Conservation (phyloP, 306 rosid species). For the Acacia acuminata region DNA sequence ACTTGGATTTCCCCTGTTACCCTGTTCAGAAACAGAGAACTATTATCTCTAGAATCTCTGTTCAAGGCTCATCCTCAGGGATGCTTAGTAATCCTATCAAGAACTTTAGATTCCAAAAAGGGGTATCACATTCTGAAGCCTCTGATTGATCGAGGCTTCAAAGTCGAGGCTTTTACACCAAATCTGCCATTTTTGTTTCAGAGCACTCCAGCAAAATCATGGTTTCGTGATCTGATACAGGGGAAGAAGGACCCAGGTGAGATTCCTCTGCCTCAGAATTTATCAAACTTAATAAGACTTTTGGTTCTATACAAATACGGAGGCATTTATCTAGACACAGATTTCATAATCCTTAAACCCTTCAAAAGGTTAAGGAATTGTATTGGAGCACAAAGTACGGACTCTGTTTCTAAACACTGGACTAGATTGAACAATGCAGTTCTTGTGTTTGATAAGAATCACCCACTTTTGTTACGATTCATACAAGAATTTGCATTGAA, state of each 20-base stretch:
- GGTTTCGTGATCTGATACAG: constrained; percentile 54
- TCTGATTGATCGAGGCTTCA: constrained; percentile 57
- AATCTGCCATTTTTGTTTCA: constrained; percentile 66
- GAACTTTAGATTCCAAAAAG: constrained; percentile 52
- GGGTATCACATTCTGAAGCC: constrained; percentile 64
- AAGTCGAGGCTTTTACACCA: constrained; percentile 59
- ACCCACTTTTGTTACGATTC: constrained; percentile 74
- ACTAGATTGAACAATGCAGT: constrained; percentile 80
- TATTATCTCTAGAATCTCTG: constrained; percentile 53
- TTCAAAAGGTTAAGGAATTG: constrained; percentile 58
- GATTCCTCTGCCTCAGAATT: constrained; percentile 76
- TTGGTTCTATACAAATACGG: constrained; percentile 73
- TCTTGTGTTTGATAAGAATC: constrained; percentile 70
- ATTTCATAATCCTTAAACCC: constrained; percentile 62
- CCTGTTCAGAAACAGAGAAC: constrained; percentile 50
- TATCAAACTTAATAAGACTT: constrained; percentile 73
- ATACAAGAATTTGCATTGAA: constrained; percentile 65
- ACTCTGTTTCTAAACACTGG: constrained; percentile 51
- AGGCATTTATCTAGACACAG: constrained; percentile 72
- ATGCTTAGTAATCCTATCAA: constrained; percentile 68
- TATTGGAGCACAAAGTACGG: constrained; percentile 75
- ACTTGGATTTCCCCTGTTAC: constrained; percentile 58
- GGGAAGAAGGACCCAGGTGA: constrained; percentile 85
- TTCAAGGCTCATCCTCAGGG: constrained; percentile 69
- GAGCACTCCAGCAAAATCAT: constrained; percentile 60